Evolutionary conservation across 148 eudicot genomes (phyloP), one percentile per base, ranked within the genome.

Genomic region (Rhododendron williamsianum): DNA sequence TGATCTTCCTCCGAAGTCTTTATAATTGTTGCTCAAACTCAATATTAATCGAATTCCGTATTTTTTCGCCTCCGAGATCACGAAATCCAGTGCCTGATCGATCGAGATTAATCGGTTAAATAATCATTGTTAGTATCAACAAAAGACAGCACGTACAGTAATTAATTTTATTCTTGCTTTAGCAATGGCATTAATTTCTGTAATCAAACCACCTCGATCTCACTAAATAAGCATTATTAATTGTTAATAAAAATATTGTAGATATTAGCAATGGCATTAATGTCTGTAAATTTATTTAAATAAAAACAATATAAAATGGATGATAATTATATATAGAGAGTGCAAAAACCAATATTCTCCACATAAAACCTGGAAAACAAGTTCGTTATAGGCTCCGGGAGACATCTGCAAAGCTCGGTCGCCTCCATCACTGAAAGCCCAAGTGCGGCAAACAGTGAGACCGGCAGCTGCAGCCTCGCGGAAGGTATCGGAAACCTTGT

Each of bases 351-450:
- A 18, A 5, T 76, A 5, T 76, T 38, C 15, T 16, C 27, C 6
- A 16, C 6, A 41, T 3, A 23, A 3, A 3, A 88, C 89, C 87
- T 88, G 80, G 54, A 88, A 88, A 5, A 85, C 71, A 27, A 15
- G 73, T 67, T 85, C 87, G n/a, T 85, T 65, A 45, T 88, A 88
- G 16, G 54, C 36, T 8, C 85, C 87, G 11, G 87, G 89, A 1
- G 89, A 88, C 2, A 63, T 67, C 73, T 88, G 89, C 41, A 88
- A 65, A 3, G 87, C 82, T 10, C 8, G 81, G 15, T 38, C 52
- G 11, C 85, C 87, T 11, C 89, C 89, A 67, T 88, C 89, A 6
- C 78, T 46, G 52, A 88, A 88, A 2, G 85, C 89, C 89, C 89
- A 88, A 8, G 89, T 85, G 9, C 87, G 82, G 11, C 87, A 85